A percentile compares a stretch with the other conserved stretches of the same genome.
Conservation (phyloP, 2,329 filamentous ascomycete genomes). For the Penicillium sp. region DNA sequence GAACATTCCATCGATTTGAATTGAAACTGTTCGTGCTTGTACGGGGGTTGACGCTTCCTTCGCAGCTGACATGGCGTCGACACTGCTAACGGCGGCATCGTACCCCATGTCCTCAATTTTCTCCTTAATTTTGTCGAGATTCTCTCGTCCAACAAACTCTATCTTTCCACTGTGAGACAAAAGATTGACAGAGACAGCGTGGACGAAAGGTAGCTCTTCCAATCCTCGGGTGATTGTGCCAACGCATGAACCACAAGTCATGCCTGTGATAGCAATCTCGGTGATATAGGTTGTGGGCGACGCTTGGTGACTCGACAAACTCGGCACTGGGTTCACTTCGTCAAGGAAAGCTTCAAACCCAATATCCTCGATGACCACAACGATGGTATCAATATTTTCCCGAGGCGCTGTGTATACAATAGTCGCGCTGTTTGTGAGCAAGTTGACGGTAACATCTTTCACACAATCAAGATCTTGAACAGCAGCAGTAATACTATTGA, state of each 20-base stretch:
- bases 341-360: conserved; percentile 51
- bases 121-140: conserved; percentile 49
- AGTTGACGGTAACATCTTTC: conserved; percentile 60
- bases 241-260: conserved; percentile 61
- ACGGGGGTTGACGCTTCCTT: conserved; percentile 27
- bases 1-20: conserved; percentile 71
- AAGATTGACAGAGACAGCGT: conserved; percentile 52
- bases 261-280: conserved; percentile 56
- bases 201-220: conserved; percentile 48
- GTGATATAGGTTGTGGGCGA: conserved; percentile 34
- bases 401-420: conserved; percentile 58
- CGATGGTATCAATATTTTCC: conserved; percentile 48
- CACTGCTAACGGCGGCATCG: conserved; percentile 60
- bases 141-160: conserved; percentile 50
- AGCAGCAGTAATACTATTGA: conserved; percentile 62
- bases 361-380: conserved; percentile 52
- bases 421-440: conserved; percentile 67
- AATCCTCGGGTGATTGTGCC: conserved; percentile 52
- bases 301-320: conserved; percentile 7
- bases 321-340: conserved; percentile 27
- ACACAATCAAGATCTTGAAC: conserved; percentile 62
- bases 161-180: conserved; percentile 54
- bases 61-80: conserved; percentile 33
- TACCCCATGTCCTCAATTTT: conserved; percentile 64
- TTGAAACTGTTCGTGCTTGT: conserved; percentile 60